Evolutionary conservation across 768 basidiomycete species (phyloP).

Genomic region (Serpula lacrymans): DNA sequence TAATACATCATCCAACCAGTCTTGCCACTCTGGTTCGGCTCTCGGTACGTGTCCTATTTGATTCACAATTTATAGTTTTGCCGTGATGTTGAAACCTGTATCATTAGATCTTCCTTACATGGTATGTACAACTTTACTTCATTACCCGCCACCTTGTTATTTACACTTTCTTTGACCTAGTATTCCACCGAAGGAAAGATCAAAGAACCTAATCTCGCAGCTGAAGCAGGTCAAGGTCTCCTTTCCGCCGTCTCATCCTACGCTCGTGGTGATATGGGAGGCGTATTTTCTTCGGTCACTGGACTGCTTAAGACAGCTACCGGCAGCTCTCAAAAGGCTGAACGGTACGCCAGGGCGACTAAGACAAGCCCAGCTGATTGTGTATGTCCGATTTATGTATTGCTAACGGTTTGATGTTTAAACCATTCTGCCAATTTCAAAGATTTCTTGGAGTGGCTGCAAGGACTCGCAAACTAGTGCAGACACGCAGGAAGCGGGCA

Average conservation of each 20-base stretch:
- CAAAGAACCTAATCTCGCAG: slow-evolving; percentile 88
- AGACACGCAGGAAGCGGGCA: slow-evolving; percentile 63
- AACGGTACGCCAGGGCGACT: slow-evolving; percentile 54
- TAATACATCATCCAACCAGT: slow-evolving; percentile 37
- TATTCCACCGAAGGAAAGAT: slow-evolving; percentile 95
- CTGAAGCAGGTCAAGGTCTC: slow-evolving; percentile 85
- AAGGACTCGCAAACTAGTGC: slow-evolving; percentile 83
- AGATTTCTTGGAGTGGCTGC: slow-evolving; percentile 88
- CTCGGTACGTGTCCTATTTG: slow-evolving; percentile 48
- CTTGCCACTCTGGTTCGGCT: slow-evolving; percentile 87
- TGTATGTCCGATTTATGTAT: slow-evolving; percentile 42
- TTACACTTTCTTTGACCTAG: slow-evolving; percentile 29
- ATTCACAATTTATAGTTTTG: background rate
- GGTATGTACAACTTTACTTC: slow-evolving; percentile 32
- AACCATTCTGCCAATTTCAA: background rate
- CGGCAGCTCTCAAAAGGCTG: slow-evolving; percentile 61
- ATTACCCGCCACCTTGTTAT: background rate
- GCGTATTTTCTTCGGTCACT: slow-evolving; percentile 70
- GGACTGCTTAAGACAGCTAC: slow-evolving; percentile 74
- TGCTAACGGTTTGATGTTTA: background rate
- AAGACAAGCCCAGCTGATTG: slow-evolving; percentile 84
- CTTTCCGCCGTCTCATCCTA: slow-evolving; percentile 77
- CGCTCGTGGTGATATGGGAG: slow-evolving; percentile 74
- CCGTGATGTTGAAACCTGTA: slow-evolving; percentile 1
- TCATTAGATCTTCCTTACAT: slow-evolving; percentile 65